Percentiles rank a stretch among this genome's conserved stretches.
Conservation (phyloP, 345 rosid genomes). For the Sonneratia caseolaris region DNA sequence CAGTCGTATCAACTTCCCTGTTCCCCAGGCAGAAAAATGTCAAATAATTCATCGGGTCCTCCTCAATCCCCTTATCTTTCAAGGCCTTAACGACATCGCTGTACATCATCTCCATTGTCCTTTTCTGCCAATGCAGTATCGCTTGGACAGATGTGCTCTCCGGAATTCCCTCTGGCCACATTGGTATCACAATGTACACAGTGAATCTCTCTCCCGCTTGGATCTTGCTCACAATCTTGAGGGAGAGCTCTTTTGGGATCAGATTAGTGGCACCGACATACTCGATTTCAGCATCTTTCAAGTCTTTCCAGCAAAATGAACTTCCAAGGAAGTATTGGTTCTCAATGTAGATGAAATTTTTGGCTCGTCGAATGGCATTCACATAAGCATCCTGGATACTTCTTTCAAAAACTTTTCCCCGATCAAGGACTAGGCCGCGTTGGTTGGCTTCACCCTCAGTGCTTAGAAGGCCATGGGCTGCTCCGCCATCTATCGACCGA, state of each 20-base stretch:
- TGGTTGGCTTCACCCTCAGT: conserved; percentile 26
- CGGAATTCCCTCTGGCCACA: conserved; percentile 58
- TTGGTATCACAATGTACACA: conserved; percentile 36
- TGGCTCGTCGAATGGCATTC: conserved; percentile 39
- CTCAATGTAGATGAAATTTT: conserved; percentile 37
- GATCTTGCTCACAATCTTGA: conserved; percentile 38
- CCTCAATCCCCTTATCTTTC: conserved; percentile 22
- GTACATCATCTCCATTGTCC: conserved; percentile 54
- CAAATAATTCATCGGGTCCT: conserved; percentile 37
- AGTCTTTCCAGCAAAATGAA: conserved; percentile 28
- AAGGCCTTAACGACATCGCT: conserved; percentile 30
- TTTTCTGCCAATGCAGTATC: conserved; percentile 41
- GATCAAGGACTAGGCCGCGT: conserved; percentile 27
- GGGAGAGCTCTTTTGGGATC: conserved; percentile 39
- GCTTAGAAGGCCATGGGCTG: conserved; percentile 31
- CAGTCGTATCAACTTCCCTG: conserved; percentile 19
- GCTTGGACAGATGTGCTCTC: conserved; percentile 42
- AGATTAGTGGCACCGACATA: conserved; percentile 31
- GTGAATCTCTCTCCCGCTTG: conserved; percentile 38
- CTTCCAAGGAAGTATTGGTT: conserved; percentile 44
- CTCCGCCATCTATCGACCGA: conserved; percentile 39
- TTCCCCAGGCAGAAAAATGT: conserved; percentile 48
- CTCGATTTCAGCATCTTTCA: conserved; percentile 11
- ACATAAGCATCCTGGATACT: conserved; percentile 43
- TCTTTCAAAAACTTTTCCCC: conserved; percentile 28